phyloP scores from a whole-genome alignment of 164 flowering plant species.

The Protea cynaroides region DNA sequence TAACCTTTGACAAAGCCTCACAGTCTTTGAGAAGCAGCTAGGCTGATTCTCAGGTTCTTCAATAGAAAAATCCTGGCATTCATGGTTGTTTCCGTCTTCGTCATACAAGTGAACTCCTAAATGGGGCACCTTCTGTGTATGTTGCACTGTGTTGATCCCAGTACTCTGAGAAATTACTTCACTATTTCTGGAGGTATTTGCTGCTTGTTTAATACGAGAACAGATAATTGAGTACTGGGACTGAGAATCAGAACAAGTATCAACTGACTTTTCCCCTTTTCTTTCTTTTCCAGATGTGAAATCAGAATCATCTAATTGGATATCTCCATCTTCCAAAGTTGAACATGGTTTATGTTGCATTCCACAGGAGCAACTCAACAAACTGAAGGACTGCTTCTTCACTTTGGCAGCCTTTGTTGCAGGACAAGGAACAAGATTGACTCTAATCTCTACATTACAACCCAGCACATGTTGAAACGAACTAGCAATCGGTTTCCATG shows the following conservation, averaged over 20 bases:
- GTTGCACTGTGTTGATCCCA: slow-evolving; percentile 13
- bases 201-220: slow-evolving; percentile 24
- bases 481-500: slow-evolving; percentile 77
- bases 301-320: slow-evolving; percentile 36
- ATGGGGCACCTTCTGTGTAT: slow-evolving; percentile 10
- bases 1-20: slow-evolving; percentile 26
- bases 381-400: slow-evolving; percentile 41
- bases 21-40: slow-evolving; percentile 39
- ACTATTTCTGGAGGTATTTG: slow-evolving; percentile 33
- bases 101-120: slow-evolving; percentile 12
- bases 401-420: slow-evolving; percentile 27
- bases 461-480: slow-evolving; percentile 67
- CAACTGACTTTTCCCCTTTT: slow-evolving; percentile 26
- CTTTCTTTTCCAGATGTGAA: slow-evolving; percentile 30
- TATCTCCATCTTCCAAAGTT: slow-evolving; percentile 26
- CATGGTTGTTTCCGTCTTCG: slow-evolving; percentile 11
- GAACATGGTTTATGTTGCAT: slow-evolving; percentile 28
- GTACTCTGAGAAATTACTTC: slow-evolving; percentile 11
- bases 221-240: slow-evolving; percentile 29
- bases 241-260: slow-evolving; percentile 30
- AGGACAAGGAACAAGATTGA: slow-evolving; percentile 37
- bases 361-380: slow-evolving; percentile 60
- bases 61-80: slow-evolving; percentile 12
- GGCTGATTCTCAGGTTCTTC: slow-evolving; percentile 39
- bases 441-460: slow-evolving; percentile 71